A percentile compares a stretch with the other conserved stretches of the same genome.
Conservation (phyloP, 495 filamentous ascomycete species). For the Tuber umbilicatum region DNA sequence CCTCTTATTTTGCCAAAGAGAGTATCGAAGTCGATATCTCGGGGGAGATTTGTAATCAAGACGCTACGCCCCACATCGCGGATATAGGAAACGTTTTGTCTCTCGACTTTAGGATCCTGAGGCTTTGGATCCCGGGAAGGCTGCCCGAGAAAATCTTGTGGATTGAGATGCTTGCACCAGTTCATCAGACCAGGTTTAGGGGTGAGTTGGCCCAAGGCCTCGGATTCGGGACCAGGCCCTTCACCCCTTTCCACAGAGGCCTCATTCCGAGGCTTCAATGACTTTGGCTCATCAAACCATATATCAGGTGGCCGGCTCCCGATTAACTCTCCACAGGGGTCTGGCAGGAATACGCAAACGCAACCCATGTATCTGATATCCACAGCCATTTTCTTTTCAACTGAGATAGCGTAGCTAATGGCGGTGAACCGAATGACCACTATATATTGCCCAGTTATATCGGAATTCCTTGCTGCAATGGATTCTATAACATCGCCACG, state of each 20-base stretch:
- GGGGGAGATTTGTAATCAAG: slow-evolving; percentile 27
- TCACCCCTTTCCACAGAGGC: not conserved
- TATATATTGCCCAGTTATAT: slow-evolving; percentile 14
- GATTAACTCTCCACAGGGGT: not conserved
- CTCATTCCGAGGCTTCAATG: not conserved
- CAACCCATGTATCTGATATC: not conserved
- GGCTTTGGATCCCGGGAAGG: not conserved
- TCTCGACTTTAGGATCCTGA: not conserved
- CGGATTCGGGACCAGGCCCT: not conserved
- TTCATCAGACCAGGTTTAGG: not conserved
- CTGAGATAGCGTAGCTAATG: slow-evolving; percentile 16
- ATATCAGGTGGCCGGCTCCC: not conserved
- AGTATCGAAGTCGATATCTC: not conserved
- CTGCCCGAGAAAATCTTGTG: not conserved
- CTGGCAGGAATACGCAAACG: not conserved
- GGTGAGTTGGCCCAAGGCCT: not conserved
- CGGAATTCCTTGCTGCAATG: slow-evolving; percentile 5
- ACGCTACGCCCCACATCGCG: slow-evolving; percentile 16
- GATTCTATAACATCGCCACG: slow-evolving; percentile 19
- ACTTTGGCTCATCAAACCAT: slow-evolving; percentile 1
- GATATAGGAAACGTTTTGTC: slow-evolving; percentile 1
- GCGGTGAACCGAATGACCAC: slow-evolving; percentile 18
- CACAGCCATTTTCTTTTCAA: slow-evolving; percentile 3
- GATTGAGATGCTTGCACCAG: not conserved
- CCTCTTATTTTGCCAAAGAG: slow-evolving; percentile 25